Conservation (phyloP, 2,329 filamentous ascomycete genomes). For the Xylariomycetidae sp. region DNA sequence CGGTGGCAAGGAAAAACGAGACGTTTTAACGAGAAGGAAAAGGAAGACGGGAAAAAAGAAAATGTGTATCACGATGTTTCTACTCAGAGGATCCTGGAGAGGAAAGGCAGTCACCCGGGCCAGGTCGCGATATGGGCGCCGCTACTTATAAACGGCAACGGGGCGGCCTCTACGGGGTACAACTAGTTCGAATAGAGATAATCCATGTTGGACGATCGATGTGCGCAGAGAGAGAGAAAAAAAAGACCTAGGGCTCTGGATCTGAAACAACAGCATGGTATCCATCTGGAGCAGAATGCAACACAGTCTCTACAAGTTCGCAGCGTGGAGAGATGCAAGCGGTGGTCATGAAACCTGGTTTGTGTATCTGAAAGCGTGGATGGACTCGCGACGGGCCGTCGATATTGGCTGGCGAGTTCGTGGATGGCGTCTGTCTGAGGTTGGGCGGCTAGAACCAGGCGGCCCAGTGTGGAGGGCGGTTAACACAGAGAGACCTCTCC, state of each 20-base stretch:
- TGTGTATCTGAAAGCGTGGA: conserved; percentile 45
- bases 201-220: not conserved
- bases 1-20: conserved; percentile 7
- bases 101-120: conserved; percentile 23
- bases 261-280: conserved; percentile 30
- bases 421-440: conserved; percentile 45
- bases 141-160: conserved; percentile 28
- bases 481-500: conserved; percentile 20
- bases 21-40: not conserved
- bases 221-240: not conserved
- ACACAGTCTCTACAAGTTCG: not conserved
- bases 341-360: conserved; percentile 46
- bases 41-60: conserved; percentile 26
- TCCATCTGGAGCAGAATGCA: conserved; percentile 5
- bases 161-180: conserved; percentile 24
- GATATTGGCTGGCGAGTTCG: conserved; percentile 46
- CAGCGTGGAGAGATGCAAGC: conserved; percentile 27
- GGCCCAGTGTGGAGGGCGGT: conserved; percentile 28
- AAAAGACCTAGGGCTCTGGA: conserved; percentile 28
- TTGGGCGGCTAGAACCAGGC: conserved; percentile 39
- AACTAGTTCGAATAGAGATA: too few relatives aligned
- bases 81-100: conserved; percentile 26
- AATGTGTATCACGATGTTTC: conserved; percentile 24
- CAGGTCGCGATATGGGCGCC: conserved; percentile 30
- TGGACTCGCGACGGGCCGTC: conserved; percentile 34